Evolutionary conservation across 2,329 filamentous ascomycete species (phyloP), one percentile per base, ranked within the genome.

Genomic region (Nemania sp.): DNA sequence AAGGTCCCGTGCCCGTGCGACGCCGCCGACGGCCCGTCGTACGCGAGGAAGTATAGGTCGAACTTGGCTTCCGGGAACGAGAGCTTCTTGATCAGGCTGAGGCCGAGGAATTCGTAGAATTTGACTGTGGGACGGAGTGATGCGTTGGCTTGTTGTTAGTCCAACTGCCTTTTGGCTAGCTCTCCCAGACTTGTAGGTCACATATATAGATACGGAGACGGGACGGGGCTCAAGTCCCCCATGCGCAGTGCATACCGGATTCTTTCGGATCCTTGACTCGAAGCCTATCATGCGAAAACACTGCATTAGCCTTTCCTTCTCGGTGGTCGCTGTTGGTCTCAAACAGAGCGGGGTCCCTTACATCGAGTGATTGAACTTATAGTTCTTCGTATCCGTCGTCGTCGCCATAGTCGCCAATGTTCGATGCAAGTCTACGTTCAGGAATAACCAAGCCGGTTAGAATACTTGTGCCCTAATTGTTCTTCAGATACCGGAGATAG

Each of bases 31-130:
- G 90, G 83, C 26, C 84, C 82, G 70, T 96, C 88, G 75, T 95
- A 97, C 55, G 87, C 91, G 56, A 99, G 80, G 76, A 97, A 97
- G 79, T 97, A 97, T 23, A 97, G 84, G 66, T 94, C 90, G 73
- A 97, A 97, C 69, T 95, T 96, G 72, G 84, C 84, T 56, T 96
- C 91, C 12, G 92, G 89, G 68, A 91, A 89, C 59, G 88, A 78
- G 41, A 94, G 79, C 75, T 92, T 89, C 68, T 90, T 85, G 72
- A 97, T 82, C 59, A 91, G 75, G 68, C 80, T 91, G 82, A 97
- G 86, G 65, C 94, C 94, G 15, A 99, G 82, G 72, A 91, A 89
- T 70, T 96, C 87, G 74, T 97, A 99, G 75, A 96, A 99, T 64
- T 93, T 89, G 73, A 97, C 85, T 82, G 69, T 52, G n/a, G n/a